phyloP scores from a whole-genome alignment of 1,139 yeast species.

The Scheffersomyces lignicola region DNA sequence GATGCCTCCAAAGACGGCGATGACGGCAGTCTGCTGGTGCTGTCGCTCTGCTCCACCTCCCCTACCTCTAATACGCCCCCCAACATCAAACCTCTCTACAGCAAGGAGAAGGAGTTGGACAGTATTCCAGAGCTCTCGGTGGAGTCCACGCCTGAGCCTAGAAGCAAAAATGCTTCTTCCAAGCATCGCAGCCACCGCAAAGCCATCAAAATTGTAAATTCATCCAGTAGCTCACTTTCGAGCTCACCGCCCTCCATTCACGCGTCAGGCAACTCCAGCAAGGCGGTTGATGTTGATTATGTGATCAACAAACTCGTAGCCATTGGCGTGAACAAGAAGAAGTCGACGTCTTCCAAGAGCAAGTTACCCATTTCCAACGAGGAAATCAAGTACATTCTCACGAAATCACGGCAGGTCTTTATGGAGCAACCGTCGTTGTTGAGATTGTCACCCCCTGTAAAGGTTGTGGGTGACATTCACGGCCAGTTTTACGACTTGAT shows the following conservation, averaged over 20 bases:
- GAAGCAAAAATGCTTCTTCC: slow-evolving; percentile 5
- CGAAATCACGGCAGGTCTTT: slow-evolving; percentile 67
- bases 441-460: slow-evolving; percentile 79
- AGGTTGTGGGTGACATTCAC: slow-evolving; percentile 85
- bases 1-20: slow-evolving; percentile 35
- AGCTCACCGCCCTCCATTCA: slow-evolving; percentile 28
- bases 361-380: slow-evolving; percentile 46
- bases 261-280: slow-evolving; percentile 11
- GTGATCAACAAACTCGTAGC: slow-evolving; percentile 56
- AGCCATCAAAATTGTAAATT: slow-evolving; percentile 4
- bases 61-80: slow-evolving; percentile 12
- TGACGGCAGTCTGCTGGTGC: slow-evolving; percentile 26
- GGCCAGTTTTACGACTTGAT: slow-evolving; percentile 80
- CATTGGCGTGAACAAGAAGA: slow-evolving; percentile 34
- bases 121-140: slow-evolving; percentile 42
- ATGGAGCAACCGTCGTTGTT: slow-evolving; percentile 75
- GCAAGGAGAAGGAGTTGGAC: slow-evolving; percentile 24
- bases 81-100: slow-evolving; percentile 6
- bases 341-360: slow-evolving; percentile 29
- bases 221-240: slow-evolving; percentile 18
- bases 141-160: slow-evolving; percentile 39
- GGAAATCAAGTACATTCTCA: slow-evolving; percentile 66
- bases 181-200: slow-evolving; percentile 1
- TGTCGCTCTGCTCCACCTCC: slow-evolving; percentile 33
- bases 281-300: slow-evolving; percentile 48